Percentiles rank a stretch among this genome's conserved stretches.
These are phyloP conservation scores for Aspergillus brunneoviolaceus DNA, from an alignment of 2,329 filamentous ascomycete species.

Conservation along the genomic window DNA sequence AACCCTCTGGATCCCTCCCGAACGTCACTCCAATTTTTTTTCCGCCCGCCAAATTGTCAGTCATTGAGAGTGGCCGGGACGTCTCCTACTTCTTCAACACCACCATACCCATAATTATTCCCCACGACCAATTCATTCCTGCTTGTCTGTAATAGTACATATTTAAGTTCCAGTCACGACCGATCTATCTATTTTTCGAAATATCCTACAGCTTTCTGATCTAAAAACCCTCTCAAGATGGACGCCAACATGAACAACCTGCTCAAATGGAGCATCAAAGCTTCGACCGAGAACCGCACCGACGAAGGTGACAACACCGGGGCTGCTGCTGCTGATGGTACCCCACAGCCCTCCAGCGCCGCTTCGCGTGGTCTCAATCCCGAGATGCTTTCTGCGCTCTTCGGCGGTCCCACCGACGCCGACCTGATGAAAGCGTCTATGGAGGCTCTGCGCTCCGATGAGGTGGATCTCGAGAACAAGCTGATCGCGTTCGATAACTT, in stretches of 20 bases:
- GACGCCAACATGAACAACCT: conserved; percentile 70
- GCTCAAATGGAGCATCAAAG: conserved; percentile 74
- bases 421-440: conserved; percentile 89
- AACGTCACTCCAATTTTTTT: conserved; percentile 14
- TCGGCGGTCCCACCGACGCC: conserved; percentile 84
- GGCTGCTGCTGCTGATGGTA: conserved; percentile 32
- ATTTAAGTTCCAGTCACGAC: too few species aligned
- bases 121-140: too few species aligned
- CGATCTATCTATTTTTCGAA: not conserved
- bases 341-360: conserved; percentile 29
- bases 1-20: conserved; percentile 25
- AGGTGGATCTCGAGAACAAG: conserved; percentile 71
- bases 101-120: conserved; percentile 4
- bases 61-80: not conserved
- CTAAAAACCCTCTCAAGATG: conserved; percentile 40
- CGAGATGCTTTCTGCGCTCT: conserved; percentile 69
- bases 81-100: not conserved
- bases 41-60: conserved; percentile 2
- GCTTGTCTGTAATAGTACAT: too few species aligned
- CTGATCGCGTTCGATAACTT: conserved; percentile 90
- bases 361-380: conserved; percentile 55
- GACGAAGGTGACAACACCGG: conserved; percentile 33
- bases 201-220: conserved; percentile 2
- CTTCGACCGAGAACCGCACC: conserved; percentile 49
- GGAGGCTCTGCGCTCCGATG: conserved; percentile 66